Evolutionary conservation across 1,284 basidiomycete genomes (phyloP), one percentile per base, ranked within the genome.

Genomic region (Leucocoprinus gongylophorus): DNA sequence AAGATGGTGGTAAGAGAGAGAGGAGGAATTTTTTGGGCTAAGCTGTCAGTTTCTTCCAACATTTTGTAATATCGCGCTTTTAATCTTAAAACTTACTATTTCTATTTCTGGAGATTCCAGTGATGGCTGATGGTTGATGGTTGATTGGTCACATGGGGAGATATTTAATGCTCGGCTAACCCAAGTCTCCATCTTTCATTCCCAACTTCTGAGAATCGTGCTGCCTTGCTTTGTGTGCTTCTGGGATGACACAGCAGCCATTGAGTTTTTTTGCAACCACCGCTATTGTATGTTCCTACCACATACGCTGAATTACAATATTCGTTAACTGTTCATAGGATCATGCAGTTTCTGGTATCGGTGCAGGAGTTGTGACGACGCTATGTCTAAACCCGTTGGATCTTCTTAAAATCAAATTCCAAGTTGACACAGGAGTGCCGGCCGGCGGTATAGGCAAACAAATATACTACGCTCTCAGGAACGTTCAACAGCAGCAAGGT

Each of bases 381-480:
- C 75, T 98, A 35, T 94, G 91, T 68, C 97, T 99, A 92, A 95
- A 99, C 67, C 97, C 97, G 4, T 79, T 99, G 38, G 97, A 99
- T 70, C 80, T 99, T 5, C 79, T 99, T 70, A 99, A 99, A 72
- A 82, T 97, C 64, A 89, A 94, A 63, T 86, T 95, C 55, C 95
- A 99, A 71, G 91, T 95, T n/a, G 80, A 86, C 10, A 93, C 88
- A 1, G 68, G 76, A 26, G 76, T 79, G 38, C 80, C 80, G 2
- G 71, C 74, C 48, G 79, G 77, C 18, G 76, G 83, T 28, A 67
- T 91, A 33, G 91, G 91, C 20, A 81, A 73, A 51, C 85, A 83
- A 54, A 95, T 95, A 63, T 95, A 85, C 76, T 65, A 68, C 51
- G 80, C 90, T 0, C 67, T 98, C 54, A 75, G 74, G 35, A 82